A percentile compares a stretch with the other conserved stretches of the same genome.
phyloP scores from a whole-genome alignment of 306 rosid species.

The Ceratonia siliqua region DNA sequence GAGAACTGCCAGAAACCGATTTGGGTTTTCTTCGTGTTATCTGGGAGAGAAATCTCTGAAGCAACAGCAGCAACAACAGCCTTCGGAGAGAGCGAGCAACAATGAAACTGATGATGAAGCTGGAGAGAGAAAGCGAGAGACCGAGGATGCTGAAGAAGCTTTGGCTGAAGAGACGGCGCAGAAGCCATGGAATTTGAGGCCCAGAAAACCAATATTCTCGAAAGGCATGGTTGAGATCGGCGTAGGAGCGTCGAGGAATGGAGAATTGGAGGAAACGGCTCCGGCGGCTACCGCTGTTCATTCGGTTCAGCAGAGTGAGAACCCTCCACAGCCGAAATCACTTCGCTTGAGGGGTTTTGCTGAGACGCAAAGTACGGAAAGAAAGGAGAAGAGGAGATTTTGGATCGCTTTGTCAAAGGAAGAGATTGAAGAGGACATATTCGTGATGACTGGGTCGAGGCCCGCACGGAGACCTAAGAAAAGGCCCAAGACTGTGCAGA shows the following conservation, averaged over 20 bases:
- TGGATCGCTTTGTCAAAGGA: slow-evolving; percentile 94
- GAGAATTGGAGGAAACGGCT: slow-evolving; percentile 51
- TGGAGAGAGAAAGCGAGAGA: slow-evolving; percentile 25
- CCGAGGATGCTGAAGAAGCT: slow-evolving; percentile 40
- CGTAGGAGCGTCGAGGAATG: slow-evolving; percentile 39
- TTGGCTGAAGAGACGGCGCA: slow-evolving; percentile 34
- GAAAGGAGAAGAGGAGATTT: slow-evolving; percentile 80
- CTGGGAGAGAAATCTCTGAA: slow-evolving; percentile 26
- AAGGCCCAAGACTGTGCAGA: slow-evolving; percentile 86
- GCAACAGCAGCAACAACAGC: slow-evolving; percentile 16
- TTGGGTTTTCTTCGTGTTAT: slow-evolving; percentile 38
- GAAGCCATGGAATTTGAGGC: slow-evolving; percentile 78
- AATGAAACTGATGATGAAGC: slow-evolving; percentile 44
- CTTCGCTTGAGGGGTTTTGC: slow-evolving; percentile 66
- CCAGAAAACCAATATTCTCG: slow-evolving; percentile 56
- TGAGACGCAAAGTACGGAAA: slow-evolving; percentile 57
- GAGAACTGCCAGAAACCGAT: slow-evolving; percentile 51
- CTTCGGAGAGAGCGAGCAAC: slow-evolving; percentile 20
- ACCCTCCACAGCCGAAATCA: slow-evolving; percentile 62
- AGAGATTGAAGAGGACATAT: slow-evolving; percentile 93
- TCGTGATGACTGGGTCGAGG: slow-evolving; percentile 87
- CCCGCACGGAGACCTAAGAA: slow-evolving; percentile 87
- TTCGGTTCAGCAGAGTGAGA: slow-evolving; percentile 43
- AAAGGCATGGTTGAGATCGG: slow-evolving; percentile 46
- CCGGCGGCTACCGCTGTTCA: slow-evolving; percentile 17